Conservation (phyloP, 2,329 filamentous ascomycete species). For the Pseudopithomyces chartarum region DNA sequence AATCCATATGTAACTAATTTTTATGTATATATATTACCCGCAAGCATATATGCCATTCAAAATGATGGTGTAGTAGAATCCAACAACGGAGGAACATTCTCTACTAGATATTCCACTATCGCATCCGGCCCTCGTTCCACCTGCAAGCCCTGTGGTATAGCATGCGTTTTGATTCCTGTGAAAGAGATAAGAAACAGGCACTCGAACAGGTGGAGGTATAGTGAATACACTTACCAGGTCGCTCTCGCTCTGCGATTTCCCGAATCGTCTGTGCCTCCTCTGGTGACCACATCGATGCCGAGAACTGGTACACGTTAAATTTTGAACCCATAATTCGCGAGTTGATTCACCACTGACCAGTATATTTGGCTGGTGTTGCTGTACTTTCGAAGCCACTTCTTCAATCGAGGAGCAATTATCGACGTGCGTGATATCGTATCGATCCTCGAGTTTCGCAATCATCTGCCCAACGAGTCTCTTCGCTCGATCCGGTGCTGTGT, state of each 20-base stretch:
- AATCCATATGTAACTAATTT: too few species aligned
- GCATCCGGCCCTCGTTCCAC: constrained; percentile 60
- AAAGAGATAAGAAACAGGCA: neutral
- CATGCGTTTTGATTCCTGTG: constrained; percentile 54
- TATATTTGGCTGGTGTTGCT: constrained; percentile 58
- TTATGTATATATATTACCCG: too few species aligned
- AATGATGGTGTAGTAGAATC: constrained; percentile 14
- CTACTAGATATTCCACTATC: constrained; percentile 58
- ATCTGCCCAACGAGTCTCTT: constrained; percentile 66
- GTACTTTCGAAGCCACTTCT: constrained; percentile 60
- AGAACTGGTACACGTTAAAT: constrained; percentile 53
- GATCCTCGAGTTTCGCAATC: constrained; percentile 64
- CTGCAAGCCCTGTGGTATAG: constrained; percentile 60
- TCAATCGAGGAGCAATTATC: constrained; percentile 65
- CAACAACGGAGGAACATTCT: constrained; percentile 45
- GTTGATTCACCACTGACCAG: constrained; percentile 49
- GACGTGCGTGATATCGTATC: constrained; percentile 66
- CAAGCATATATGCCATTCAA: too few species aligned
- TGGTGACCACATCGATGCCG: constrained; percentile 63
- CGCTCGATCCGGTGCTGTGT: constrained; percentile 69
- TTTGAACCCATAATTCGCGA: neutral
- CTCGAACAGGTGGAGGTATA: neutral
- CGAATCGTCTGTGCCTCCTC: constrained; percentile 56
- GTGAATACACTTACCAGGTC: constrained; percentile 35
- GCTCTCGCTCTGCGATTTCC: constrained; percentile 49